Percentiles rank a stretch among this genome's conserved stretches.
These are phyloP conservation scores for Colletotrichum sp. DNA, from an alignment of 2,329 filamentous ascomycete species.

Conservation along the genomic window DNA sequence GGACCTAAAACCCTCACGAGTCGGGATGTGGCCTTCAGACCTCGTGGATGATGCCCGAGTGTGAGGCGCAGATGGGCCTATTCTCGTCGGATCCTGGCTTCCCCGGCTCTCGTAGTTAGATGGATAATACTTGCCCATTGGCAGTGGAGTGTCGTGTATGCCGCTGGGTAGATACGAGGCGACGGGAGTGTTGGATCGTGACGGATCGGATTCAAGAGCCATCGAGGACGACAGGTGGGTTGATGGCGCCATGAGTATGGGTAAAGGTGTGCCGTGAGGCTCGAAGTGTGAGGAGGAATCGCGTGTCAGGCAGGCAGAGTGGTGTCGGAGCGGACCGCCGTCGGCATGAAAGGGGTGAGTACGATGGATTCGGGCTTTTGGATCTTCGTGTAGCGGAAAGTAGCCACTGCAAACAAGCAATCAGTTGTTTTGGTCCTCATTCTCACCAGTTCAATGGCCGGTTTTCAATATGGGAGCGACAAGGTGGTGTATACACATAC, in stretches of 20 bases:
- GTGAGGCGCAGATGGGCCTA: slow-evolving; percentile 1
- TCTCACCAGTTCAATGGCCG: background rate
- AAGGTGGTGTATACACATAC: slow-evolving; percentile 43
- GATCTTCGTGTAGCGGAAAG: slow-evolving; percentile 65
- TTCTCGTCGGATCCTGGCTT: slow-evolving; percentile 19
- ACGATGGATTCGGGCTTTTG: slow-evolving; percentile 48
- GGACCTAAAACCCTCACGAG: slow-evolving; percentile 25
- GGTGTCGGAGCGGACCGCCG: slow-evolving; percentile 40
- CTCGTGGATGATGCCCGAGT: slow-evolving; percentile 8
- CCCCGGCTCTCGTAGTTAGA: slow-evolving; percentile 61
- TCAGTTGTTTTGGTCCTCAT: background rate
- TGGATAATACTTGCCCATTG: slow-evolving; percentile 68
- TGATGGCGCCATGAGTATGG: slow-evolving; percentile 21
- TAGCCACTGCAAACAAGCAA: slow-evolving; percentile 51
- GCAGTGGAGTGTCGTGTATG: slow-evolving; percentile 50
- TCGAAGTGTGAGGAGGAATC: slow-evolving; percentile 24
- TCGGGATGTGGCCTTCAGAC: slow-evolving; percentile 27
- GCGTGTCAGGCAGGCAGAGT: slow-evolving; percentile 37
- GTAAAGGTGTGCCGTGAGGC: background rate
- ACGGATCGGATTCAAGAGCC: slow-evolving; percentile 28
- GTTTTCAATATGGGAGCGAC: background rate
- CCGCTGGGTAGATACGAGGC: slow-evolving; percentile 58
- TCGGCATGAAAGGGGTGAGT: slow-evolving; percentile 58
- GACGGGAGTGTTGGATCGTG: slow-evolving; percentile 46
- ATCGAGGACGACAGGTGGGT: background rate